Base-by-base conservation (phyloP, 495 filamentous ascomycete species). In the Lepidopterella palustris region DNA sequence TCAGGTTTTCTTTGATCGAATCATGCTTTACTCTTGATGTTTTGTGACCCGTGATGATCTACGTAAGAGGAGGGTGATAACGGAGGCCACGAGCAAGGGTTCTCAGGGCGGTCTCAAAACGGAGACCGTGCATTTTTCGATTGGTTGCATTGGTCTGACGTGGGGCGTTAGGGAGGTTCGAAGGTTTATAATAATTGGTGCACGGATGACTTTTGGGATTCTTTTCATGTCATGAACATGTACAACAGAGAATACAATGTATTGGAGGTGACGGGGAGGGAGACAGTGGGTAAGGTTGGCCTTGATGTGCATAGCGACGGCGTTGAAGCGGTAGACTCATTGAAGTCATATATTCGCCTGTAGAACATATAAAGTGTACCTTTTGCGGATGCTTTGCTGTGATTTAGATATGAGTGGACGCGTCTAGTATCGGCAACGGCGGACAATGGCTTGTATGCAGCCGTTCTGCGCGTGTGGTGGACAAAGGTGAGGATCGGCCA, bases 301-400 rank as follows among this genome's bases (percentile, higher is more conserved):
- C 21, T 24, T 27, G 49, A 42, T 32, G n/a, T 59, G 63, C 63
- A 66, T 66, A 66, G 63, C 63, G 63, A 62, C 63, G 63, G 63
- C 63, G 63, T 60, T 62, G 50, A 24, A n/a, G 23, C 27, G 28
- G 9, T 32, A 54, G 28, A 50, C 13, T 28, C 11, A 27, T 18
- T 42, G n/a, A n/a, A n/a, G n/a, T 42, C 35, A 42, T 15, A 15
- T 42, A 42, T 18, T 42, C 35, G 9, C 18, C 35, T 42, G 35
- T 42, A 42, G 47, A 49, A 13, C 21, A 6, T 25, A 50, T 18
- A 50, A 50, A 13, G 47, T 50, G 47, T 50, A 27, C 20, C n/a
- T 42, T 42, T 42, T 5, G 25, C 15, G 47, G 23, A 24, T 21
- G 47, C 47, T 27, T 50, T 27, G 23, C 45, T 49, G 45, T 3